Evolutionary conservation across 129 eudicot species (phyloP), one percentile per base, ranked within the genome.

Genomic region (Helichrysum umbraculigerum): DNA sequence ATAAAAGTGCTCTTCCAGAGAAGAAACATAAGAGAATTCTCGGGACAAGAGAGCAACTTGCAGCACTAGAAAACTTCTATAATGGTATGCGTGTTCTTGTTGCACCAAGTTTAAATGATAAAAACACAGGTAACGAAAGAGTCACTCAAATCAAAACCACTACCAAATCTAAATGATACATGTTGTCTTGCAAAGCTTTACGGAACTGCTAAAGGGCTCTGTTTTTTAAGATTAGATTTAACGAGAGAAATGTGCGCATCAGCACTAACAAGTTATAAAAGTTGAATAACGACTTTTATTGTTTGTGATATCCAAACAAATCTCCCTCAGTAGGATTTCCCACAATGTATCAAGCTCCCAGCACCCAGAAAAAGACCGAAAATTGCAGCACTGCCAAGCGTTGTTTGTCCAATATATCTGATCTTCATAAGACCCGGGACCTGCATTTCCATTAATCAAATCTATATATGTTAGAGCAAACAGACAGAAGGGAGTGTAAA

Each of bases 331-430:
- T 76, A 80, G 19, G 85, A 87, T 79, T 81, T 87, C 59, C 91
- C 91, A 78, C 88, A 87, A 21, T 87, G 91, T 65, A 87, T 87
- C 78, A 87, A 81, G 84, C 91, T 87, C 71, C 88, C 91, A 59
- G 86, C 85, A 50, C 91, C 91, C 7, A 87, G 82, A 73, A 87
- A 87, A 39, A 87, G 88, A 35, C 91, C 88, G 58, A 87, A 87
- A 70, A 87, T 32, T 64, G 88, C 91, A 66, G 91, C 91, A 81
- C 91, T 87, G 7, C 91, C 86, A n/a, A 84, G 72, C 4, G 88
- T 87, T 37, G 88, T 73, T 83, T 83, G 88, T 52, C 90, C 90
- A 32, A 86, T 81, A 69, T 80, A 67, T 76, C 90, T 74, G 62
- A 86, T 70, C 80, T 86, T 86, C 81, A 78, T 58, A 42, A 83